Conservation (phyloP, 1,139 yeast species). For the Hansenula lynferdii region DNA sequence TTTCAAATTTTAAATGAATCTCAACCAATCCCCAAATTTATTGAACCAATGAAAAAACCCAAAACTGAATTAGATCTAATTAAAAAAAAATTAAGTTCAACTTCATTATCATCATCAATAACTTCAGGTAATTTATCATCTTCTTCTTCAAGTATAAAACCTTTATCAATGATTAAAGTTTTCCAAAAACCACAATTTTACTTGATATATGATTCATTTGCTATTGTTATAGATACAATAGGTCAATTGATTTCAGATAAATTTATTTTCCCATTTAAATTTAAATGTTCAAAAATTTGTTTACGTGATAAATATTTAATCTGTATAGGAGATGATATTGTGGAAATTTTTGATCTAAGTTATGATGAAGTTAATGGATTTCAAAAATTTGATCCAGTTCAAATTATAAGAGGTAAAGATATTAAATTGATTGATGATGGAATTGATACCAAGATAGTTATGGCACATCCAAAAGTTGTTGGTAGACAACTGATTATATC, state of each 20-base stretch:
- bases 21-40: slow-evolving; percentile 46
- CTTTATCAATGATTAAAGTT: slow-evolving; percentile 62
- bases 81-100: slow-evolving; percentile 22
- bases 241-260: slow-evolving; percentile 55
- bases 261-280: slow-evolving; percentile 56
- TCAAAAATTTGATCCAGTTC: slow-evolving; percentile 43
- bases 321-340: slow-evolving; percentile 59
- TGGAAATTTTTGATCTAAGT: slow-evolving; percentile 65
- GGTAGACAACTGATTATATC: slow-evolving; percentile 54
- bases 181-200: slow-evolving; percentile 49
- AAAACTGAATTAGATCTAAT: slow-evolving; percentile 25
- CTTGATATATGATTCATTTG: slow-evolving; percentile 69
- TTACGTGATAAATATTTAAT: slow-evolving; percentile 56
- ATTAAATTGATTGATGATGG: slow-evolving; percentile 44
- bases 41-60: slow-evolving; percentile 22
- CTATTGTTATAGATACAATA: slow-evolving; percentile 60
- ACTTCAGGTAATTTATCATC: background rate
- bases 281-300: slow-evolving; percentile 53
- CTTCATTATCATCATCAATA: background rate
- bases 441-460: slow-evolving; percentile 39
- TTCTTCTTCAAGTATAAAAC: slow-evolving; percentile 31
- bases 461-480: slow-evolving; percentile 68
- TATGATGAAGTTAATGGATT: slow-evolving; percentile 37
- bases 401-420: slow-evolving; percentile 71
- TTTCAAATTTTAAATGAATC: slow-evolving; percentile 53